A percentile compares a stretch with the other conserved stretches of the same genome.
These are phyloP conservation scores for Lasiosphaeriaceae sp. DNA, from an alignment of 495 filamentous ascomycete species.

Conservation along the genomic window DNA sequence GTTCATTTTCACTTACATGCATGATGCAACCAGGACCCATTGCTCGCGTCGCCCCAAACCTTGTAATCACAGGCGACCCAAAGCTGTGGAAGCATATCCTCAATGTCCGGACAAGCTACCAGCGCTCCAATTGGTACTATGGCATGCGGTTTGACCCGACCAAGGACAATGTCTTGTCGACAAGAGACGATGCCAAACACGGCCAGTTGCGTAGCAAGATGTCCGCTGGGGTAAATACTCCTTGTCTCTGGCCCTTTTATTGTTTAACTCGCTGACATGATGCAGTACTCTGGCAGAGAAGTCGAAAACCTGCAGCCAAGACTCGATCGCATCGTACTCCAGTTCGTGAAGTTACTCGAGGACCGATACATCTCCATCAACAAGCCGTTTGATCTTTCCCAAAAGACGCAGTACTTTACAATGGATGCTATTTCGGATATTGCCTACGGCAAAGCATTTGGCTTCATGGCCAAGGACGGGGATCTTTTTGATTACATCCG, in stretches of 20 bases:
- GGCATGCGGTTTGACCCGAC: conserved; percentile 40
- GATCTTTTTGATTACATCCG: conserved; percentile 56
- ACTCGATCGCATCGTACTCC: conserved; percentile 44
- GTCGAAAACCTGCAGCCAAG: conserved; percentile 48
- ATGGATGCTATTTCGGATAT: conserved; percentile 65
- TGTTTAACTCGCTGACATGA: neutral
- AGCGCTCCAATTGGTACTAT: conserved; percentile 38
- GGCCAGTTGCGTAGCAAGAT: conserved; percentile 31
- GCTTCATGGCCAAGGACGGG: conserved; percentile 54
- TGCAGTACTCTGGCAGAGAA: conserved; percentile 31
- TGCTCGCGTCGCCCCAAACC: conserved; percentile 21
- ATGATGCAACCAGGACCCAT: conserved; percentile 17
- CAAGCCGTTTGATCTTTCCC: conserved; percentile 44
- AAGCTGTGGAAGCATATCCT: conserved; percentile 36
- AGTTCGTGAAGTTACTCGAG: conserved; percentile 34
- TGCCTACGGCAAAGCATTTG: conserved; percentile 59
- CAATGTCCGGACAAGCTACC: conserved; percentile 33
- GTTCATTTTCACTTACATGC: neutral
- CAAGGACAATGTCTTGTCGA: conserved; percentile 36
- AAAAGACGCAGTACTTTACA: conserved; percentile 51
- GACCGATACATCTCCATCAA: conserved; percentile 47
- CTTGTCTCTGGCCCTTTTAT: neutral
- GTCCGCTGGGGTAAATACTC: conserved; percentile 16
- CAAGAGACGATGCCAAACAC: conserved; percentile 22
- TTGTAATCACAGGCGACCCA: conserved; percentile 34